Conservation (phyloP, 23 red algal species). For the Gracilaria gracilis region DNA sequence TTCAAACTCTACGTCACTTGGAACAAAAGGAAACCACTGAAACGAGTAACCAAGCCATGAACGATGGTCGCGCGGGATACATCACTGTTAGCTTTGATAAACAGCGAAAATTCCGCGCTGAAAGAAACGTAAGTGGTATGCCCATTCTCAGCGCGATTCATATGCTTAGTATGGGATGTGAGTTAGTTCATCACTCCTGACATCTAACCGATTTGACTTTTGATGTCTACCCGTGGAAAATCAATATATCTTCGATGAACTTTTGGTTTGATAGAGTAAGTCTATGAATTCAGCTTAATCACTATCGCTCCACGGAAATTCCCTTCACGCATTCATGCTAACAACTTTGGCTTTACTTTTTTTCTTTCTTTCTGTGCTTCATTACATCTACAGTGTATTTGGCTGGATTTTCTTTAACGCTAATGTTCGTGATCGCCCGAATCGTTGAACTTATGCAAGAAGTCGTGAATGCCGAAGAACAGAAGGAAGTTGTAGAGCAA, state of each 20-base stretch:
- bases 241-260: neutral
- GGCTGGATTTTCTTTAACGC: constrained; percentile 72
- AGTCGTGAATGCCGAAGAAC: constrained; percentile 49
- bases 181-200: neutral
- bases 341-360: constrained; percentile 4
- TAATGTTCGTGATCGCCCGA: constrained; percentile 80
- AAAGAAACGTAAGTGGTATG: constrained; percentile 61
- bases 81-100: constrained; percentile 62
- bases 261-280: neutral
- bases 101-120: constrained; percentile 80
- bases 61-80: constrained; percentile 44
- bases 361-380: neutral
- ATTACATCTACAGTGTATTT: constrained; percentile 73
- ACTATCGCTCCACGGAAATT: neutral
- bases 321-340: neutral
- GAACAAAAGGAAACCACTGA: constrained; percentile 34
- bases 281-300: neutral
- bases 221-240: neutral
- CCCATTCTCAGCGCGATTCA: neutral
- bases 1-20: constrained; percentile 57
- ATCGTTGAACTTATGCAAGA: constrained; percentile 79
- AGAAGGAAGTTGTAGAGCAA: constrained; percentile 38
- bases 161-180: too few relatives aligned
- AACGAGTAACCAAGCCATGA: neutral
- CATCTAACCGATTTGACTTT: neutral